These are phyloP conservation scores for Theileria luwenshuni DNA, from an alignment of 169 alveolate genomes.

Conservation along the genomic window DNA sequence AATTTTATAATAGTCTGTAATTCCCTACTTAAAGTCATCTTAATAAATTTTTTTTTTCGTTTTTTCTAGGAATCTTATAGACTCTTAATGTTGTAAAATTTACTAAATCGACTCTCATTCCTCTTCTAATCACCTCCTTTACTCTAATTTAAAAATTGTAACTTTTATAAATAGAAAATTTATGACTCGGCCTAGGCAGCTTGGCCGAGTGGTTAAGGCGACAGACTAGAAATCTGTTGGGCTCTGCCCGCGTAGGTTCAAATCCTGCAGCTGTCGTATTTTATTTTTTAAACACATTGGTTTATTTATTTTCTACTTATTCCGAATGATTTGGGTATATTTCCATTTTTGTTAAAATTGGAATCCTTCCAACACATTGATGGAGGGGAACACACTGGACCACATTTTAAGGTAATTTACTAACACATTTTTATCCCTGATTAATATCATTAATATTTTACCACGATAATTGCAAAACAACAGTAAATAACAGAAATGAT, in stretches of 20 bases:
- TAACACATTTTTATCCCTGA: conserved; percentile 22
- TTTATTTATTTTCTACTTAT: conserved; percentile 8
- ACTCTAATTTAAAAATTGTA: no score
- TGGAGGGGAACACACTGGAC: conserved; percentile 15
- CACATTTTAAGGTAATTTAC: conserved; percentile 15
- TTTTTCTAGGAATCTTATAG: not conserved
- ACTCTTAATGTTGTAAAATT: no score
- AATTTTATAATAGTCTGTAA: no score
- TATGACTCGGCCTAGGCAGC: no score
- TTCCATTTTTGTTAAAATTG: not conserved
- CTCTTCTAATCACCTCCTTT: no score
- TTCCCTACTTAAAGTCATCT: no score
- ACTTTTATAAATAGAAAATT: not conserved
- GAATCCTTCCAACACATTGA: conserved; percentile 19
- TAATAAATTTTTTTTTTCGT: not conserved
- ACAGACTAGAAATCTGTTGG: conserved; percentile 90
- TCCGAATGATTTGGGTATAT: not conserved
- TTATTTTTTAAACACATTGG: not conserved
- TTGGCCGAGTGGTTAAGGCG: conserved; percentile 89
- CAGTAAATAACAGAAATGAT: not conserved
- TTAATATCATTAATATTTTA: conserved; percentile 1
- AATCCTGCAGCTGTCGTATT: conserved; percentile 96
- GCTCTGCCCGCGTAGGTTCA: conserved; percentile 98
- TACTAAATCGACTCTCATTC: no score
- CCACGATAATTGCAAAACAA: not conserved